Evolutionary conservation across 2,329 filamentous ascomycete genomes (phyloP), one percentile per base, ranked within the genome.

Genomic region (Curvularia spicifera): DNA sequence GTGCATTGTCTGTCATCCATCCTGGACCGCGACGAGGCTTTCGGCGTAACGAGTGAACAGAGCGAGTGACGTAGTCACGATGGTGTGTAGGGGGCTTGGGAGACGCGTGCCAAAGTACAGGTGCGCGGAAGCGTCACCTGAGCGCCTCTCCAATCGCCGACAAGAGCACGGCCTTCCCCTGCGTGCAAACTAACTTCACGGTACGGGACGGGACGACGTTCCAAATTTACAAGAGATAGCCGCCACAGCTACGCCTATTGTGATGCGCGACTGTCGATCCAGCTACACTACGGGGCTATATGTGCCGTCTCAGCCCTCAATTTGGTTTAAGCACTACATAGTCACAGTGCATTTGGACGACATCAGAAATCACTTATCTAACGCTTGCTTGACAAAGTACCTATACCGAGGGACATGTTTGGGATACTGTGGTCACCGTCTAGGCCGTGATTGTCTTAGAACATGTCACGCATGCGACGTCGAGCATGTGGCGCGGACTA

Each of bases 401-500:
- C 24, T 35, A 22, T 22, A 13, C 24, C 20, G 45, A 31, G 15
- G 20, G 12, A 28, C 29, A 12, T 28, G 7, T 35, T 20, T 13
- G 9, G 6, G 24, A 50, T n/a, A 4, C 26, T 18, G 7, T 43
- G 45, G 39, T 20, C 51, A 54, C 51, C 22, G n/a, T 49, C 39
- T 29, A 22, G 20, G 18, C 46, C 31, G 7, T 29, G 22, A 15
- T 39, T 54, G 55, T 57, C 50, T 56, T 54, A 43, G 39, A 35
- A 49, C 31, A 39, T 26, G 45, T 49, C 39, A 46, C 39, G 55
- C 55, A 57, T 40, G 44, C 55, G 44, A 53, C 44, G 42, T 37
- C 13, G 45, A 48, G 37, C 35, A 37, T 49, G 55, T 54, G 55
- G 50, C 51, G 51, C 39, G 22, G 22, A 37, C 40, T 31, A 22